Evolutionary conservation across 139 green algal genomes (phyloP).

Genomic region (Chlorella vulgaris): DNA sequence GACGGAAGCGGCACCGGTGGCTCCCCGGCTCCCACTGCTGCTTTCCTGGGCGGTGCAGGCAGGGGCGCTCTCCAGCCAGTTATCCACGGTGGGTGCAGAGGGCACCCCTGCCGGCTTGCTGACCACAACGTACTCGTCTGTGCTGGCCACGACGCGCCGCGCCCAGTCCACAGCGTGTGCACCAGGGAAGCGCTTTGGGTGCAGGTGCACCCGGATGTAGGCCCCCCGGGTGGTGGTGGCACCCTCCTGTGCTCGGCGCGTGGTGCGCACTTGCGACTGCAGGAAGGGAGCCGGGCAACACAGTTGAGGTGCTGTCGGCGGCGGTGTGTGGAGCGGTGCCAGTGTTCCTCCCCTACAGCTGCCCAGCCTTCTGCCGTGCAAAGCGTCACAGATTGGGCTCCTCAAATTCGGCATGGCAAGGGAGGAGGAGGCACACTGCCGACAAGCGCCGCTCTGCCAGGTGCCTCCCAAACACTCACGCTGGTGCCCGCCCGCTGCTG

Average conservation of each 20-base stretch:
- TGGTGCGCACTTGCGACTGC: conserved; percentile 6
- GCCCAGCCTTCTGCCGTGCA: no score
- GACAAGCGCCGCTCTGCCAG: no score
- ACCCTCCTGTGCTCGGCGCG: conserved; percentile 27
- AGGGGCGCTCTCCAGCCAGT: conserved; percentile 52
- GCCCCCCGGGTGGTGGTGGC: conserved; percentile 19
- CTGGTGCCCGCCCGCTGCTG: conserved; percentile 19
- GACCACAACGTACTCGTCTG: conserved; percentile 67
- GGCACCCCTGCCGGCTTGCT: conserved; percentile 83
- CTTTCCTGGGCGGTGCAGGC: conserved; percentile 47
- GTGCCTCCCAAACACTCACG: no score
- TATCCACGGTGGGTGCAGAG: conserved; percentile 62
- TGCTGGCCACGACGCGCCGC: conserved; percentile 54
- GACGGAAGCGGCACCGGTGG: no score
- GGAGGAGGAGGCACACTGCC: no score
- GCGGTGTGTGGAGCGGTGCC: no score
- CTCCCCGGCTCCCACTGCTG: no score
- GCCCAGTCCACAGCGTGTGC: conserved; percentile 51
- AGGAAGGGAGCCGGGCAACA: no score
- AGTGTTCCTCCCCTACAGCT: no score
- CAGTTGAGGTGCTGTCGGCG: no score
- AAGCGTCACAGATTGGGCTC: no score
- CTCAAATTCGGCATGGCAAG: no score
- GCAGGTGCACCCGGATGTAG: conserved; percentile 78
- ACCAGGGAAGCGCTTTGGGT: conserved; percentile 78